A percentile compares a stretch with the other conserved stretches of the same genome.
Evolutionary conservation across 23 red algal species (phyloP).

Genomic region (Gracilaria gracilis): DNA sequence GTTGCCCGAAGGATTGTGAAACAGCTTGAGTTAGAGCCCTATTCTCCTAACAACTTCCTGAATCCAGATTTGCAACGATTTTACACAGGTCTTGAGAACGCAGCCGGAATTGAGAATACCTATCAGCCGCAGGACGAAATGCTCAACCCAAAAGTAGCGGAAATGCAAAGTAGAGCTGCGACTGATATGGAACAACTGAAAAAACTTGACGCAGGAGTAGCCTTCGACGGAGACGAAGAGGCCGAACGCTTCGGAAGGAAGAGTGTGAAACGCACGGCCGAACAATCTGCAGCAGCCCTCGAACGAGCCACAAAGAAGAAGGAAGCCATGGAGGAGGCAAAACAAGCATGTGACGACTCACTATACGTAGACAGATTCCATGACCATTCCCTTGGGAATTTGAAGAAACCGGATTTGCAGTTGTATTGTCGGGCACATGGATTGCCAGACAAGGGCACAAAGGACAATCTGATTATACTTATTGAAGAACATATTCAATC

Average conservation of each 20-base stretch:
- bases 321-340: slow-evolving; percentile 6
- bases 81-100: slow-evolving; percentile 58
- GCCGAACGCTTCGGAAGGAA: slow-evolving; percentile 46
- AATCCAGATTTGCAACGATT: slow-evolving; percentile 64
- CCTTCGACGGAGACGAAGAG: slow-evolving; percentile 54
- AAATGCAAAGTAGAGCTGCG: slow-evolving; percentile 30
- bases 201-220: slow-evolving; percentile 21
- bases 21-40: slow-evolving; percentile 38
- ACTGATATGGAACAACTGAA: slow-evolving; percentile 30
- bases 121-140: slow-evolving; percentile 58
- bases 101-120: slow-evolving; percentile 50
- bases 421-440: slow-evolving; percentile 70
- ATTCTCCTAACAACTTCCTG: slow-evolving; percentile 41
- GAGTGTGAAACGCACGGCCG: slow-evolving; percentile 25
- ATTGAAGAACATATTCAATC: slow-evolving; percentile 27
- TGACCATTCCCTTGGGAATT: slow-evolving; percentile 14
- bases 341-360: slow-evolving; percentile 34
- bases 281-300: slow-evolving; percentile 2
- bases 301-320: slow-evolving; percentile 12
- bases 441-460: slow-evolving; percentile 36
- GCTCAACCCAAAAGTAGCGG: slow-evolving; percentile 44
- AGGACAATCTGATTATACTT: slow-evolving; percentile 26
- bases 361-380: background rate
- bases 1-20: slow-evolving; percentile 43
- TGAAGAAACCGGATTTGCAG: slow-evolving; percentile 37